Percentiles rank a stretch among this genome's conserved stretches.
These are phyloP conservation scores for Fusarium begoniae DNA, from an alignment of 2,329 filamentous ascomycete genomes.

Conservation along the genomic window DNA sequence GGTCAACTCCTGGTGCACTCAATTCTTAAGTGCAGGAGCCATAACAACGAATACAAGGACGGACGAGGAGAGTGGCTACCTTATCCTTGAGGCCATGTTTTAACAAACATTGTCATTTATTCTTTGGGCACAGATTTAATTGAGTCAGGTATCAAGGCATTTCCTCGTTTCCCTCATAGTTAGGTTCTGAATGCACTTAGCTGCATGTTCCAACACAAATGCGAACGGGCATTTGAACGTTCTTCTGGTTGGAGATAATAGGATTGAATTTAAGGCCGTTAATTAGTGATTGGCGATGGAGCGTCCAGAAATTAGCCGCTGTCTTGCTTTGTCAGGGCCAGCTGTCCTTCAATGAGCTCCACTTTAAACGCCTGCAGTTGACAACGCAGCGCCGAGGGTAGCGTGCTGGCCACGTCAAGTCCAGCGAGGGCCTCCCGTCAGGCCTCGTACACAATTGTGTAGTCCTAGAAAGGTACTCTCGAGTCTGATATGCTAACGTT, in stretches of 20 bases:
- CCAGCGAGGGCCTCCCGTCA: neutral
- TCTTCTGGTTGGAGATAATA: neutral
- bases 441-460: neutral
- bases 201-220: neutral
- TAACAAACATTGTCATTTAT: neutral
- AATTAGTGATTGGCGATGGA: fast-evolving
- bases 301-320: fast-evolving
- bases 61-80: no score
- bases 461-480: neutral
- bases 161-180: no score
- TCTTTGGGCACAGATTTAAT: neutral
- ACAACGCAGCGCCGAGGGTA: neutral
- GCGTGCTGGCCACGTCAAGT: neutral
- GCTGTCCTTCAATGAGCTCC: neutral
- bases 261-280: fast-evolving
- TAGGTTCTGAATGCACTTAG: neutral
- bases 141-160: neutral
- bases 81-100: neutral
- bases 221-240: neutral
- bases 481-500: fast-evolving
- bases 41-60: no score
- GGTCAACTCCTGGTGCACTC: no score
- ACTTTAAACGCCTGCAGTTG: neutral
- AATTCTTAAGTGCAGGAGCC: no score
- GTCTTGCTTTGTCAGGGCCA: neutral